A percentile compares a stretch with the other conserved stretches of the same genome.
These are phyloP conservation scores for Globisporangium mamillatum DNA, from an alignment of 352 stramenopile genomes.

Conservation along the genomic window DNA sequence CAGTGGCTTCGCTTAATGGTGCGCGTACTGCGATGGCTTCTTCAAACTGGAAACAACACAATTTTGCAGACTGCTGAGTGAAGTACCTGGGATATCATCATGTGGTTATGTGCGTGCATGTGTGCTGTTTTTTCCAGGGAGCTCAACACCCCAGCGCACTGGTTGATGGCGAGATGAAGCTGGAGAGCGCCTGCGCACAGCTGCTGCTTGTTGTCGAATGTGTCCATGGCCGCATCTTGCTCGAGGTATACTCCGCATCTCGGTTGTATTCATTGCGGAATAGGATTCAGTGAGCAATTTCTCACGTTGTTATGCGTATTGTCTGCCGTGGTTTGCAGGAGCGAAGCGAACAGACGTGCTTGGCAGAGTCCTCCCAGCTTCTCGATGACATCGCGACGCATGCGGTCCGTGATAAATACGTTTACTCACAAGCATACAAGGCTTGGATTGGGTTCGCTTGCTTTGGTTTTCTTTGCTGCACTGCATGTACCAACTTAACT, in stretches of 20 bases:
- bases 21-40: neutral
- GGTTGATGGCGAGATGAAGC: slow-evolving; percentile 21
- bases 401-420: slow-evolving; percentile 6
- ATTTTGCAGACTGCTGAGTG: neutral
- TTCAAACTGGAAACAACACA: neutral
- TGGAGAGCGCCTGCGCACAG: slow-evolving; percentile 20
- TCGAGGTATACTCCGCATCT: slow-evolving; percentile 28
- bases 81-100: too few species aligned
- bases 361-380: slow-evolving; percentile 19
- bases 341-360: slow-evolving; percentile 19
- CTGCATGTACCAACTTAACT: neutral
- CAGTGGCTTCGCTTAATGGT: slow-evolving; percentile 35
- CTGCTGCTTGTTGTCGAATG: slow-evolving; percentile 30
- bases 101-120: neutral
- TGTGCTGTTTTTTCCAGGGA: slow-evolving; percentile 12
- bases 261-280: neutral
- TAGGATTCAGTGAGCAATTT: neutral
- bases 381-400: slow-evolving; percentile 26
- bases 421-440: neutral
- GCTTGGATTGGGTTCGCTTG: neutral
- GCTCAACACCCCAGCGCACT: slow-evolving; percentile 27
- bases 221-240: slow-evolving; percentile 43
- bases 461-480: neutral
- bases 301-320: neutral
- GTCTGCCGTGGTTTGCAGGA: slow-evolving; percentile 19